Conservation (phyloP, 75 land plant species). For the Cupressus sempervirens region DNA sequence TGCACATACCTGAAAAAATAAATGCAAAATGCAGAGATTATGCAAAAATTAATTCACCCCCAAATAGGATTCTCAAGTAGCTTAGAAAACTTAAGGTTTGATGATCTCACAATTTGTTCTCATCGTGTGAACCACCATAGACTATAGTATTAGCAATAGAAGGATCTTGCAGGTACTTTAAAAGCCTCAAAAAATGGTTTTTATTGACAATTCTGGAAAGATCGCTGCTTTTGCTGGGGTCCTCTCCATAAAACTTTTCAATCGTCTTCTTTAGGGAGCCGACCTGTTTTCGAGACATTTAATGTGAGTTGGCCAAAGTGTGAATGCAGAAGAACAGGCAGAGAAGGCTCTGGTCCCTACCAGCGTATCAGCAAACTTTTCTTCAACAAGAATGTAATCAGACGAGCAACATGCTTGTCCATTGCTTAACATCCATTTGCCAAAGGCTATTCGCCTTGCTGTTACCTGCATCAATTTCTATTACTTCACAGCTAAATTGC, state of each 20-base stretch:
- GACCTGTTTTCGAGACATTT: constrained; percentile 27
- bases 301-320: background rate
- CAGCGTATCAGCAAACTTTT: constrained; percentile 27
- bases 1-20: constrained; percentile 55
- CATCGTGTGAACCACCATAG: constrained; percentile 65
- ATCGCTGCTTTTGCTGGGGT: constrained; percentile 27
- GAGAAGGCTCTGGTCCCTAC: constrained; percentile 27
- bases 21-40: background rate
- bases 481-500: background rate
- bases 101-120: constrained; percentile 45
- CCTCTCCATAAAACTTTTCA: constrained; percentile 51
- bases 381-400: constrained; percentile 75
- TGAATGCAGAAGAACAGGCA: background rate
- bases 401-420: constrained; percentile 87
- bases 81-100: background rate
- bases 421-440: constrained; percentile 58
- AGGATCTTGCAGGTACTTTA: constrained; percentile 51
- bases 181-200: constrained; percentile 52
- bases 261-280: constrained; percentile 36
- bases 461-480: constrained; percentile 30
- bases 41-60: background rate
- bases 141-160: constrained; percentile 47
- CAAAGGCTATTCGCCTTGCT: constrained; percentile 38
- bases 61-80: background rate
- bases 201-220: constrained; percentile 58